phyloP scores from a whole-genome alignment of 495 filamentous ascomycete genomes.

The Xylaria flabelliformis region DNA sequence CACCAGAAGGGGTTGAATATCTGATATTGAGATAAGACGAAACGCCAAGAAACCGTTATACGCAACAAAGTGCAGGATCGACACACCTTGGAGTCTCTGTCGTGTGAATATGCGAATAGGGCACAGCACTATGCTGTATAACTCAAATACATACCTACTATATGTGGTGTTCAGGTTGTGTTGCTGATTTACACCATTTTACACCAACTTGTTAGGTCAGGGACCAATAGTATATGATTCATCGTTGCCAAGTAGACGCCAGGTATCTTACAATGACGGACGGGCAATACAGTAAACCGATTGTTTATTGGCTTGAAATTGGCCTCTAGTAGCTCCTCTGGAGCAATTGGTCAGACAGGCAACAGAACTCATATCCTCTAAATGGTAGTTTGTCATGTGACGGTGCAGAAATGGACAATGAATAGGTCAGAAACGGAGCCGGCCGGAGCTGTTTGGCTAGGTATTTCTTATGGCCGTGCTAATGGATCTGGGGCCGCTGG shows the following conservation, averaged over 20 bases:
- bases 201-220: background rate
- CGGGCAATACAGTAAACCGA: too few species aligned
- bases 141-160: background rate
- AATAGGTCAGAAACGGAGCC: slow-evolving; percentile 11
- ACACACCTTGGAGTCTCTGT: background rate
- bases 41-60: background rate
- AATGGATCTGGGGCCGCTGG: background rate
- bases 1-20: background rate
- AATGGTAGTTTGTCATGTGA: background rate
- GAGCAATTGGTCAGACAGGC: background rate
- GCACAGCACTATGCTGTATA: background rate
- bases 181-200: background rate
- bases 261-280: background rate
- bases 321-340: background rate
- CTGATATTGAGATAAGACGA: background rate
- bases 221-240: background rate
- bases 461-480: background rate
- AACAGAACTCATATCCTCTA: background rate
- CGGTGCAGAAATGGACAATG: background rate
- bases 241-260: background rate
- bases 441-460: slow-evolving; percentile 12
- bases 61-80: background rate
- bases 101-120: background rate
- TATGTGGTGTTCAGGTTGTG: background rate
- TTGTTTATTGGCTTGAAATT: background rate